A percentile compares a stretch with the other conserved stretches of the same genome.
Conservation (phyloP, 768 basidiomycete genomes). For the Kwoniella newhampshirensis region DNA sequence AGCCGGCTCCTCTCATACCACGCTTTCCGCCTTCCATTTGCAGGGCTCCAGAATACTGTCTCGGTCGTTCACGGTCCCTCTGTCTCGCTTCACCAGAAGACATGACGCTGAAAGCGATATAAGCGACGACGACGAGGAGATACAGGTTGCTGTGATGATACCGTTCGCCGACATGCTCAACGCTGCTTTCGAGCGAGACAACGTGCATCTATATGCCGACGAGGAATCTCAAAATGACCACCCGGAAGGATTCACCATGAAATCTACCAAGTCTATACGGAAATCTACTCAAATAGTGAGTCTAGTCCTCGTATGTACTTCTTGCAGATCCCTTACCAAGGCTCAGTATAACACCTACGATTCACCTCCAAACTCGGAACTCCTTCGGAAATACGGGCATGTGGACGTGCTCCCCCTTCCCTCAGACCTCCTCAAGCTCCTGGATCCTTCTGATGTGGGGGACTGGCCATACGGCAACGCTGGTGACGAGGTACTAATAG, state of each 20-base stretch:
- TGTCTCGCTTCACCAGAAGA: slow-evolving; percentile 54
- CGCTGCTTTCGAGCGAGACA: slow-evolving; percentile 78
- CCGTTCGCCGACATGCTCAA: slow-evolving; percentile 97
- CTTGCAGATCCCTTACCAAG: slow-evolving; percentile 1
- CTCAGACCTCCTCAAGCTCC: slow-evolving; percentile 11
- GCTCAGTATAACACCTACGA: slow-evolving; percentile 91
- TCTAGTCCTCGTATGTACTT: slow-evolving; percentile 10
- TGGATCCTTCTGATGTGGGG: slow-evolving; percentile 20
- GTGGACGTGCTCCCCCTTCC: slow-evolving; percentile 67
- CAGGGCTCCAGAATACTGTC: slow-evolving; percentile 91
- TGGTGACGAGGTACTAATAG: slow-evolving; percentile 48
- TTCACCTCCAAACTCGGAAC: slow-evolving; percentile 85
- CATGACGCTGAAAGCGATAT: slow-evolving; percentile 47
- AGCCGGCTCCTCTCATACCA: slow-evolving; percentile 60
- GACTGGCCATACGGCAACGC: slow-evolving; percentile 48
- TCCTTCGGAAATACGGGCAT: slow-evolving; percentile 91
- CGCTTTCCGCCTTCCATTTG: slow-evolving; percentile 73
- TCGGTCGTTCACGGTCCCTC: slow-evolving; percentile 81
- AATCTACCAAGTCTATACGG: slow-evolving; percentile 64
- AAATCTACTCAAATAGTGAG: slow-evolving; percentile 84
- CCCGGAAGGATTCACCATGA: slow-evolving; percentile 54
- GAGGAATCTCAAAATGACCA: slow-evolving; percentile 46
- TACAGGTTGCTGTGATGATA: slow-evolving; percentile 79
- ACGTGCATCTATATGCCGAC: slow-evolving; percentile 83
- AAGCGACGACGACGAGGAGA: slow-evolving; percentile 60